Conservation (phyloP, 2,329 filamentous ascomycete species). For the Helotiales sp. region DNA sequence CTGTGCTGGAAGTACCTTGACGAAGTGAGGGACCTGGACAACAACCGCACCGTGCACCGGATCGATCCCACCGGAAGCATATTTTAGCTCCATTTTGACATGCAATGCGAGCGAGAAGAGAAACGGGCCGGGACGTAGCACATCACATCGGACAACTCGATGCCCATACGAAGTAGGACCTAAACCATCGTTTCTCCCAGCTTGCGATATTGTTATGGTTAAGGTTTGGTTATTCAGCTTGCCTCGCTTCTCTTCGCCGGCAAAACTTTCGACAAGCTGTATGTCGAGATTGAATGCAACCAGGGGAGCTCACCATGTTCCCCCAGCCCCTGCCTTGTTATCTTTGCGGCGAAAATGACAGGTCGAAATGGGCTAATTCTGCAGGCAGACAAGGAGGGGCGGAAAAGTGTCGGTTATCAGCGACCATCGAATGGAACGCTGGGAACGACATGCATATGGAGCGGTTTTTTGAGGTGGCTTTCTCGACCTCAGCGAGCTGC, state of each 20-base stretch:
- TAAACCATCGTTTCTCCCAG: not conserved
- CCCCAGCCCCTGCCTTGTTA: not conserved
- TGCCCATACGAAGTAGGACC: not conserved
- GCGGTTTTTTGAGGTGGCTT: not conserved
- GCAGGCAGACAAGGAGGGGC: not conserved
- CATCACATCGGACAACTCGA: not conserved
- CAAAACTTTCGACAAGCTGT: not conserved
- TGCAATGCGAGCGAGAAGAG: no score
- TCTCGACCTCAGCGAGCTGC: not conserved
- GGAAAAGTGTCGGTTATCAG: constrained; percentile 3
- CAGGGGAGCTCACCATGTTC: constrained; percentile 9
- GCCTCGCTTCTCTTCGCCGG: not conserved
- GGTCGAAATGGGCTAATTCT: constrained; percentile 3
- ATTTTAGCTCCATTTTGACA: not conserved
- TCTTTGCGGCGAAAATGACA: constrained; percentile 13
- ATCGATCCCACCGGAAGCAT: not conserved
- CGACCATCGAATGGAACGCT: constrained; percentile 3
- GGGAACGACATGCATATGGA: constrained; percentile 7
- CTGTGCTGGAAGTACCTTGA: not conserved
- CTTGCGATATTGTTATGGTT: not conserved
- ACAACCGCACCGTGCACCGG: constrained; percentile 3
- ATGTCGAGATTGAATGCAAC: not conserved
- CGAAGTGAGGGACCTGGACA: not conserved
- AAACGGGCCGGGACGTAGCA: no score
- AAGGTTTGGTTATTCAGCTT: not conserved